These are phyloP conservation scores for Fusarium fujikuroi DNA, from an alignment of 2,329 filamentous ascomycete species.

Conservation along the genomic window DNA sequence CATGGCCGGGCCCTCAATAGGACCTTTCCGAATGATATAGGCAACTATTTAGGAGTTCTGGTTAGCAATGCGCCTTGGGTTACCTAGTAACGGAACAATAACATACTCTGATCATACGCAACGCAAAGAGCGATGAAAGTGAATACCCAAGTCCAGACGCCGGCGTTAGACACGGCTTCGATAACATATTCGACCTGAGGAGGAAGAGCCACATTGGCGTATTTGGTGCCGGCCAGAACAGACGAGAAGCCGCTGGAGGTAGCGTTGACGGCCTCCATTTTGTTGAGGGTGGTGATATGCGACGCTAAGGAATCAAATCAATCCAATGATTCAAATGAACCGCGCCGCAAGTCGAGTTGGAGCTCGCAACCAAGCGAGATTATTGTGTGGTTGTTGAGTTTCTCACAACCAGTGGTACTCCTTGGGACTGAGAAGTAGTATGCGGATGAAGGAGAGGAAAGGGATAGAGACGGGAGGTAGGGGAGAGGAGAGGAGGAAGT, in stretches of 20 bases:
- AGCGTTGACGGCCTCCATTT: slow-evolving; percentile 68
- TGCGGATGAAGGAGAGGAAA: not conserved
- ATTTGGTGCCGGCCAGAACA: slow-evolving; percentile 71
- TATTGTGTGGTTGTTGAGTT: slow-evolving; percentile 11
- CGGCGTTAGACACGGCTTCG: slow-evolving; percentile 66
- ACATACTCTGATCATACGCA: slow-evolving; percentile 90
- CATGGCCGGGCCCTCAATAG: slow-evolving; percentile 77
- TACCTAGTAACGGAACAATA: not conserved
- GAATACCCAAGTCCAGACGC: slow-evolving; percentile 70
- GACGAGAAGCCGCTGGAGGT: slow-evolving; percentile 74
- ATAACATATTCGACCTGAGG: slow-evolving; percentile 67
- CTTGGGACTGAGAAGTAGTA: slow-evolving; percentile 16
- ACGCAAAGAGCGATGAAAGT: slow-evolving; percentile 78
- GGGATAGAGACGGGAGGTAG: slow-evolving; percentile 2
- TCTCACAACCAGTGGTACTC: slow-evolving; percentile 31
- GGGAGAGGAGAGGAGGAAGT: slow-evolving; percentile 6
- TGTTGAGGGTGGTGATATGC: slow-evolving; percentile 15
- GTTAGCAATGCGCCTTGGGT: slow-evolving; percentile 33
- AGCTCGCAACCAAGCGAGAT: slow-evolving; percentile 14
- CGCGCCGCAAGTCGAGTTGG: slow-evolving; percentile 24
- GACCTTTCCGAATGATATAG: slow-evolving; percentile 79
- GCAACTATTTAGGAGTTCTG: slow-evolving; percentile 64
- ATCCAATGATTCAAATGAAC: not conserved
- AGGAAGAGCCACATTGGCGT: slow-evolving; percentile 60
- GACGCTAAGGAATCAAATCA: slow-evolving; percentile 6